phyloP scores from a whole-genome alignment of 1,139 yeast species.

The Debaryomyces udenii region DNA sequence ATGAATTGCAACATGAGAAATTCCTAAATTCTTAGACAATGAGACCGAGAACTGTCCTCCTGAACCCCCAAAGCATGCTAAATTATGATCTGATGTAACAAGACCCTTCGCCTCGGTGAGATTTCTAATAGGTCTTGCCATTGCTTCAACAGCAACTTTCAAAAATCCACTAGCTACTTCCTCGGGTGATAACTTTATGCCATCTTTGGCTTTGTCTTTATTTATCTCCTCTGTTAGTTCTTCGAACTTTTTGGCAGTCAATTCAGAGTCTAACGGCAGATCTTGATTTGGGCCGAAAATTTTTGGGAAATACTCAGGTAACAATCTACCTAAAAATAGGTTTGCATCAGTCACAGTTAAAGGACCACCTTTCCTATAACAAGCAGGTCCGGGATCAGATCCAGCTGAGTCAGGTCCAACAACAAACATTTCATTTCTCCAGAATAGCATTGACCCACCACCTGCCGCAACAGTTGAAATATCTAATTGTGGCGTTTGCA shows the following conservation, averaged over 20 bases:
- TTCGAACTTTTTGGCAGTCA: conserved; percentile 31
- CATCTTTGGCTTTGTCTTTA: conserved; percentile 25
- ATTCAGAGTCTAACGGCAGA: conserved; percentile 38
- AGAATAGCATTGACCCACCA: conserved; percentile 49
- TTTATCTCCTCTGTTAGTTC: conserved; percentile 40
- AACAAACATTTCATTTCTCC: conserved; percentile 50
- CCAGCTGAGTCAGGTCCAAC: conserved; percentile 54
- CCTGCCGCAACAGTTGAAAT: conserved; percentile 54
- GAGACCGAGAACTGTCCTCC: conserved; percentile 50
- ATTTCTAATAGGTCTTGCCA: conserved; percentile 51
- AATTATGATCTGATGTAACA: conserved; percentile 43
- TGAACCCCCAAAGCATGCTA: conserved; percentile 52
- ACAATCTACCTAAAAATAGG: conserved; percentile 42
- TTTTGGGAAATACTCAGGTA: conserved; percentile 45
- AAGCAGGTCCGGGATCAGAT: conserved; percentile 52
- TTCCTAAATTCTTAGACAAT: conserved; percentile 43
- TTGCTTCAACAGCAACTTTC: conserved; percentile 48
- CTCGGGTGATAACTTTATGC: conserved; percentile 32
- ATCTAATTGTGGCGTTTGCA: conserved; percentile 50
- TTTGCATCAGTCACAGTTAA: conserved; percentile 52
- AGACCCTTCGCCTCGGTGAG: conserved; percentile 49
- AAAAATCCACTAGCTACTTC: conserved; percentile 49
- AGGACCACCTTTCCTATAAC: conserved; percentile 51
- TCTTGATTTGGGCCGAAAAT: conserved; percentile 50
- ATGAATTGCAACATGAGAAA: conserved; percentile 43